Evolutionary conservation across 306 rosid genomes (phyloP).

Genomic region (Citrullus amarus): DNA sequence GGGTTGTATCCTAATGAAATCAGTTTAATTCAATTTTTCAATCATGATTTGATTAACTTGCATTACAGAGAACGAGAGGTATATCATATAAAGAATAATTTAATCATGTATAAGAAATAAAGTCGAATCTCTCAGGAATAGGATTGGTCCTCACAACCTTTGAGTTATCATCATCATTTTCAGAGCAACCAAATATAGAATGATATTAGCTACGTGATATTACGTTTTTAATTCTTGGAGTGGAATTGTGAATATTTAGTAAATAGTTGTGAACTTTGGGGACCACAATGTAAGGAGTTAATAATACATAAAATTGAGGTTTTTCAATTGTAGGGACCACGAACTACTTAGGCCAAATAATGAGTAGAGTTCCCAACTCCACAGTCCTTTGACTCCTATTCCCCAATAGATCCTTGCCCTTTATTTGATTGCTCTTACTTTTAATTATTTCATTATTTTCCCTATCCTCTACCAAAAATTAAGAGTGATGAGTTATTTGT

Average conservation of each 20-base stretch:
- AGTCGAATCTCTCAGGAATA: not conserved
- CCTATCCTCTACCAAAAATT: not conserved
- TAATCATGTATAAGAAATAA: not conserved
- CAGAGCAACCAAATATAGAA: not conserved
- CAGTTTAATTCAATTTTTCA: not conserved
- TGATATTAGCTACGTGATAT: not conserved
- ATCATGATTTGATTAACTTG: not conserved
- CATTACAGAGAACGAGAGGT: not conserved
- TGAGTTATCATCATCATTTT: not conserved
- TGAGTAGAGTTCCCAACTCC: no score
- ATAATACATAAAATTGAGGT: no score
- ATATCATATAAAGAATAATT: not conserved
- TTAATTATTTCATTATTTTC: not conserved
- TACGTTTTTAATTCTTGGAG: not conserved
- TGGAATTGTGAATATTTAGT: no score
- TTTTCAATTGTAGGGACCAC: no score
- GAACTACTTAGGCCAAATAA: no score
- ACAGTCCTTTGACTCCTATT: no score
- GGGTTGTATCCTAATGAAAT: not conserved
- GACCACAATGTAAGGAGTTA: no score
- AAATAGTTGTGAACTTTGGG: no score
- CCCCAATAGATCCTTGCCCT: no score
- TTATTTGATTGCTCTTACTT: not conserved
- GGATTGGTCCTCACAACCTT: not conserved
- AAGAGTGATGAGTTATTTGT: not conserved